These are phyloP conservation scores for Gossypium aridum DNA, from an alignment of 441 rosid species.

Conservation along the genomic window DNA sequence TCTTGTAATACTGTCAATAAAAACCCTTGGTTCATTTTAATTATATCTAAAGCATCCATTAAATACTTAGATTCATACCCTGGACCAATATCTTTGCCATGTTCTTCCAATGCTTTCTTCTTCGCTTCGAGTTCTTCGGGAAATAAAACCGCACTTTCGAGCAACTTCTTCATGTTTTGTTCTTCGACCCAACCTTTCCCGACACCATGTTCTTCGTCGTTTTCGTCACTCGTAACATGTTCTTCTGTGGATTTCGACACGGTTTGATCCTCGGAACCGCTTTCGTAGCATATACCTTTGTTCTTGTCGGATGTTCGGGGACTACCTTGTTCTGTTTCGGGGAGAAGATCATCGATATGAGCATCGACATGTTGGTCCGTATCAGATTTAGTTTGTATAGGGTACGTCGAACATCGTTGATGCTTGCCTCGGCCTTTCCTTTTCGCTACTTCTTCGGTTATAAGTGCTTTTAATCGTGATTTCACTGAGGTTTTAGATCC, in stretches of 20 bases:
- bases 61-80: slow-evolving; percentile 31
- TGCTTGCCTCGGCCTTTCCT: slow-evolving; percentile 42
- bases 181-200: slow-evolving; percentile 1
- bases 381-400: slow-evolving; percentile 23
- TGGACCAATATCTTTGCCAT: slow-evolving; percentile 19
- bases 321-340: slow-evolving; percentile 14
- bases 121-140: slow-evolving; percentile 15
- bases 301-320: slow-evolving; percentile 14
- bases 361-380: slow-evolving; percentile 24
- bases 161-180: not conserved
- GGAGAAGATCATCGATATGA: slow-evolving; percentile 15
- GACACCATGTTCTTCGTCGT: slow-evolving; percentile 18
- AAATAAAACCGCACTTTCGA: slow-evolving; percentile 7
- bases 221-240: slow-evolving; percentile 21
- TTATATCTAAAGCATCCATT: slow-evolving; percentile 46
- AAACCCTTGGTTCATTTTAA: slow-evolving; percentile 50
- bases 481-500: slow-evolving; percentile 40
- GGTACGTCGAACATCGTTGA: slow-evolving; percentile 41
- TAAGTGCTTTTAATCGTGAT: slow-evolving; percentile 49
- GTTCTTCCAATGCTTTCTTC: slow-evolving; percentile 22
- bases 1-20: slow-evolving; percentile 43
- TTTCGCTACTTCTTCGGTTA: slow-evolving; percentile 45
- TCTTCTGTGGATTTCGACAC: slow-evolving; percentile 22
- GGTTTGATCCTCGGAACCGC: slow-evolving; percentile 22
- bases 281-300: slow-evolving; percentile 13